A percentile compares a stretch with the other conserved stretches of the same genome.
phyloP scores from a whole-genome alignment of 2,329 filamentous ascomycete species.

The Sordariomycetes sp. region DNA sequence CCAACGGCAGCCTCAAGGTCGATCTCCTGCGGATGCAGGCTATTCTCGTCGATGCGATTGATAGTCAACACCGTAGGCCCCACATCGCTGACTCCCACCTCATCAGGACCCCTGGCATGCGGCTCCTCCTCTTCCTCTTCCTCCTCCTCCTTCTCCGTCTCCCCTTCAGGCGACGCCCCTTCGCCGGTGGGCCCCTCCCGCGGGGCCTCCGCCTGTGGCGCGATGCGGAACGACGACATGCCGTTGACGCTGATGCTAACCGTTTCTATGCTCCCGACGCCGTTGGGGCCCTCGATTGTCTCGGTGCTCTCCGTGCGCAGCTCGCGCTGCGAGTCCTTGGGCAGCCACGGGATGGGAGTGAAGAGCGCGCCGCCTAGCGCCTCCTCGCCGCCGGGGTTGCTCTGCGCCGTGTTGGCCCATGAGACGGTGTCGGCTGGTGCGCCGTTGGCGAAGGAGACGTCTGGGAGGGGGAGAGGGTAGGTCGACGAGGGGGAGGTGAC shows the following conservation, averaged over 20 bases:
- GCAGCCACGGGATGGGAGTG: constrained; percentile 87
- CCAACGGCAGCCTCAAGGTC: constrained; percentile 50
- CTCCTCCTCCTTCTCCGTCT: constrained; percentile 10
- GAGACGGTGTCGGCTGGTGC: constrained; percentile 38
- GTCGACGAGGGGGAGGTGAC: constrained; percentile 71
- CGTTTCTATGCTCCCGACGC: constrained; percentile 66
- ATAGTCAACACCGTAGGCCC: constrained; percentile 40
- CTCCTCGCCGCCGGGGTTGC: constrained; percentile 66
- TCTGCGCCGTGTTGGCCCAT: constrained; percentile 32
- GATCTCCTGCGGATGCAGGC: constrained; percentile 38
- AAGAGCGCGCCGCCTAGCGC: constrained; percentile 79
- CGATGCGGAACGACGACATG: constrained; percentile 44
- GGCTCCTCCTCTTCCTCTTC: constrained; percentile 47
- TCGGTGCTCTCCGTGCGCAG: constrained; percentile 63
- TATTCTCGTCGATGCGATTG: constrained; percentile 13
- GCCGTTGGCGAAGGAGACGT: constrained; percentile 45
- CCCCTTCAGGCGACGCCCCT: constrained; percentile 22
- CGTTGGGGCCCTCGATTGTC: constrained; percentile 71
- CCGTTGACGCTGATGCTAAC: constrained; percentile 66
- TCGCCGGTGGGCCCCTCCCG: constrained; percentile 79
- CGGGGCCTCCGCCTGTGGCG: constrained; percentile 74
- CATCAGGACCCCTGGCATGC: constrained; percentile 71
- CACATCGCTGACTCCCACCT: constrained; percentile 77
- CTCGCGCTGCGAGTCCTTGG: constrained; percentile 36
- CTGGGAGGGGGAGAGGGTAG: constrained; percentile 65